phyloP scores from a whole-genome alignment of 257 asterid species.

The Parsonsia alboflavescens region DNA sequence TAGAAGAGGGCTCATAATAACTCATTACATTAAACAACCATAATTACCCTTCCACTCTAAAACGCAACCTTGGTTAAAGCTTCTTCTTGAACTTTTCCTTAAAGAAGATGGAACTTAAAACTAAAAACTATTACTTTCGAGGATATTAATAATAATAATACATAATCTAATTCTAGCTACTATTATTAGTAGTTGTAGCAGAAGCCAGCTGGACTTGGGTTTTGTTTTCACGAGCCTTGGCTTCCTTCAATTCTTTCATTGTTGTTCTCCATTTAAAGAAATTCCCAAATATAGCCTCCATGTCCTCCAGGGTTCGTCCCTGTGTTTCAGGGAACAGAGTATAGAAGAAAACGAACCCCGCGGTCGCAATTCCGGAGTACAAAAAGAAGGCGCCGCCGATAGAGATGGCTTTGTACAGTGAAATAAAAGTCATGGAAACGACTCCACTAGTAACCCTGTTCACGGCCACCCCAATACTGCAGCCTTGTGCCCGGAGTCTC shows the following conservation, averaged over 20 bases:
- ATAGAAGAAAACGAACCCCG: conserved; percentile 46
- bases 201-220: conserved; percentile 25
- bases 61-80: no score
- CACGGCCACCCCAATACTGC: conserved; percentile 52
- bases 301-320: conserved; percentile 58
- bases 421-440: conserved; percentile 52
- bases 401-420: conserved; percentile 27
- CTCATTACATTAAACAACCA: not conserved
- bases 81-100: no score
- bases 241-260: conserved; percentile 23
- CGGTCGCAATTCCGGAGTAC: conserved; percentile 33
- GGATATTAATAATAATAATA: no score
- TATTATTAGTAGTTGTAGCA: not conserved
- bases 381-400: conserved; percentile 57
- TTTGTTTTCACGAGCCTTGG: conserved; percentile 13
- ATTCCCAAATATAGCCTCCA: conserved; percentile 52
- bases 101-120: no score
- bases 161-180: not conserved
- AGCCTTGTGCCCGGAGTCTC: conserved; percentile 63
- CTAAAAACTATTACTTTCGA: not conserved
- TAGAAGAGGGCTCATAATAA: not conserved
- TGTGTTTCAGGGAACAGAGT: conserved; percentile 55
- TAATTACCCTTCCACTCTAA: not conserved
- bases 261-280: conserved; percentile 50
- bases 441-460: conserved; percentile 58